Conservation (phyloP, 2,329 filamentous ascomycete species). For the Pseudopyricularia javanii region DNA sequence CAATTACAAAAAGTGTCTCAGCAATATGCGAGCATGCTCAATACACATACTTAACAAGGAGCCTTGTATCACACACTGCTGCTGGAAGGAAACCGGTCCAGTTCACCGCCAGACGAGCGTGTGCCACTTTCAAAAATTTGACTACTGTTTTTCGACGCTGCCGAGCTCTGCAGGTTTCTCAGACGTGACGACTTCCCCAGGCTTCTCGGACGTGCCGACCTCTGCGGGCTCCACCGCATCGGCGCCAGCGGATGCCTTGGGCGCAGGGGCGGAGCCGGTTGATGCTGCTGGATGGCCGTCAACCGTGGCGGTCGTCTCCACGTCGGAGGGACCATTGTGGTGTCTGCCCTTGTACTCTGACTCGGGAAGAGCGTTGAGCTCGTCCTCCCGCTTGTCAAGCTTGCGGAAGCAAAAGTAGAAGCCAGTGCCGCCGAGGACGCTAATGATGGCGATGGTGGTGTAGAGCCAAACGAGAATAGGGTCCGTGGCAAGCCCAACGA, state of each 20-base stretch:
- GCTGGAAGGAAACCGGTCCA: too few species aligned
- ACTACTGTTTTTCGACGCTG: too few species aligned
- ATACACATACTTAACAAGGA: too few species aligned
- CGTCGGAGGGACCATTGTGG: not conserved
- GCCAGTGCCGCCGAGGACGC: conserved; percentile 44
- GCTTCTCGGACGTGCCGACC: too few species aligned
- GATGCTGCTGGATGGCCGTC: not conserved
- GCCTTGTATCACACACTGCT: too few species aligned
- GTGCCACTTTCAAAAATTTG: too few species aligned
- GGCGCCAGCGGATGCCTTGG: not conserved
- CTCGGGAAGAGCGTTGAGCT: conserved; percentile 39
- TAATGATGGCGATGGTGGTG: conserved; percentile 50
- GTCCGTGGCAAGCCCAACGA: conserved; percentile 26
- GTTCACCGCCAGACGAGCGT: too few species aligned
- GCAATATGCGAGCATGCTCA: too few species aligned
- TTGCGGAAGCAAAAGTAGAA: conserved; percentile 56
- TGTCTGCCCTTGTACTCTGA: conserved; percentile 2
- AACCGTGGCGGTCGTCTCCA: not conserved
- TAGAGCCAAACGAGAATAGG: conserved; percentile 68
- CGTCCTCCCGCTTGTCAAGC: conserved; percentile 50
- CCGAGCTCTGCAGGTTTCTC: too few species aligned
- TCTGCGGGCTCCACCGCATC: too few species aligned
- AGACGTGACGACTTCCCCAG: too few species aligned
- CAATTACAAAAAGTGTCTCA: too few species aligned
- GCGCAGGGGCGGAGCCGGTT: not conserved